Conservation (phyloP, 208 protist species). For the Leishmania amazonensis region DNA sequence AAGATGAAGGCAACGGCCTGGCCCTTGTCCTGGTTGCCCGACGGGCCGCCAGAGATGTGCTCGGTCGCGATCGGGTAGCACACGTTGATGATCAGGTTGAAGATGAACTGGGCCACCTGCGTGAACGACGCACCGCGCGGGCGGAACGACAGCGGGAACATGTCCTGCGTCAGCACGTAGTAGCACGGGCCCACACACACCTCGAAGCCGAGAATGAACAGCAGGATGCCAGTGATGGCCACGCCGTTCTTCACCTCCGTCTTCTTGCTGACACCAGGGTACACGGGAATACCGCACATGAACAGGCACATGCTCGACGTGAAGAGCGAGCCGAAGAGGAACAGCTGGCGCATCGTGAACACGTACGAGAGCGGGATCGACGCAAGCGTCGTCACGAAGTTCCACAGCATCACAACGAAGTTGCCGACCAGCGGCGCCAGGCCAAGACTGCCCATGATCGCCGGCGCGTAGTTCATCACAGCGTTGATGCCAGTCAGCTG, state of each 20-base stretch:
- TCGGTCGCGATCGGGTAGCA: constrained; percentile 83
- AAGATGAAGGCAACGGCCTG: constrained; percentile 89
- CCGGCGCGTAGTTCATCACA: constrained; percentile 88
- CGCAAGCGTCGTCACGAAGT: constrained; percentile 82
- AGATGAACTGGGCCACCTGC: constrained; percentile 76
- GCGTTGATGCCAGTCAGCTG: constrained; percentile 90
- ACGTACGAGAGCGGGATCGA: constrained; percentile 68
- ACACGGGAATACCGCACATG: constrained; percentile 83
- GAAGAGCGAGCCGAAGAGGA: constrained; percentile 59
- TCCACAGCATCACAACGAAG: constrained; percentile 86
- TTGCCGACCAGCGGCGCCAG: constrained; percentile 74
- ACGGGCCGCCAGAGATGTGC: constrained; percentile 76
- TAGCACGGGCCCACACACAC: constrained; percentile 78
- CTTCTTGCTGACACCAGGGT: constrained; percentile 57
- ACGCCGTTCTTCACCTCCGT: constrained; percentile 57
- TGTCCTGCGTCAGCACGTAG: constrained; percentile 80
- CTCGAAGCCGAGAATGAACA: constrained; percentile 84
- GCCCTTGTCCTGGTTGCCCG: constrained; percentile 86
- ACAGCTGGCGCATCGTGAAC: constrained; percentile 81
- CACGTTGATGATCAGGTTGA: constrained; percentile 91
- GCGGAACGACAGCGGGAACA: constrained; percentile 86
- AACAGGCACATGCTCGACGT: constrained; percentile 78
- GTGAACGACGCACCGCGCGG: constrained; percentile 69
- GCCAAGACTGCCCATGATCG: constrained; percentile 70
- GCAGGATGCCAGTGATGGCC: constrained; percentile 74